A percentile compares a stretch with the other conserved stretches of the same genome.
Conservation (phyloP, 257 asterid species). For the Primulina huaijiensis region DNA sequence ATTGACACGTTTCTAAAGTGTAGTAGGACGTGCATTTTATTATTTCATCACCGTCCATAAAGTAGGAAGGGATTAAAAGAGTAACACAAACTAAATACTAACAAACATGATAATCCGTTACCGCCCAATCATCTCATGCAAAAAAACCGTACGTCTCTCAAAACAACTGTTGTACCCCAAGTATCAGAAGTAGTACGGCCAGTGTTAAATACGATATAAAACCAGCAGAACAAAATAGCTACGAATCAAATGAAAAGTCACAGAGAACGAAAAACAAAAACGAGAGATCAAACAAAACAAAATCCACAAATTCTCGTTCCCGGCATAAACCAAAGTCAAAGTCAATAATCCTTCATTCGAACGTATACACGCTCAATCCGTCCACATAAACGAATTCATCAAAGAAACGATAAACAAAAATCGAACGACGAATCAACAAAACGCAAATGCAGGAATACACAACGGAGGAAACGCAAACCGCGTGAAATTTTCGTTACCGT, state of each 20-base stretch:
- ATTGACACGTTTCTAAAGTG: background rate
- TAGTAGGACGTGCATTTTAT: background rate
- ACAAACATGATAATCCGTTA: slow-evolving; percentile 13
- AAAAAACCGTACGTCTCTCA: slow-evolving; percentile 18
- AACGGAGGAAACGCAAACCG: background rate
- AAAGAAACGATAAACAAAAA: slow-evolving; percentile 8
- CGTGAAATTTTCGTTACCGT: slow-evolving; percentile 42
- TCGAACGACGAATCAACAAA: slow-evolving; percentile 19
- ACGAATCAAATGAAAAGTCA: background rate
- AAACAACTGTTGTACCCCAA: slow-evolving; percentile 6
- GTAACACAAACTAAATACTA: background rate
- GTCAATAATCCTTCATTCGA: slow-evolving; percentile 27
- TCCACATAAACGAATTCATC: slow-evolving; percentile 8
- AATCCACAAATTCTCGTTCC: slow-evolving; percentile 19
- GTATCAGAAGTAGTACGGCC: slow-evolving; percentile 12
- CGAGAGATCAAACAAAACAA: slow-evolving; percentile 12
- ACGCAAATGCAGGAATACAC: slow-evolving; percentile 23
- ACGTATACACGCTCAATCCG: slow-evolving; percentile 19
- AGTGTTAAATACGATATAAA: slow-evolving; percentile 9
- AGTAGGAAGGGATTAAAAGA: background rate
- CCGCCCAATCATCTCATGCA: slow-evolving; percentile 6
- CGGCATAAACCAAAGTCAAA: slow-evolving; percentile 22
- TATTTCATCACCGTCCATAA: background rate
- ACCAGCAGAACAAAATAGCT: background rate
- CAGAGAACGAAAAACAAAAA: background rate